These are phyloP conservation scores for Chaetomiaceae sp. DNA, from an alignment of 2,329 filamentous ascomycete species.

Conservation along the genomic window DNA sequence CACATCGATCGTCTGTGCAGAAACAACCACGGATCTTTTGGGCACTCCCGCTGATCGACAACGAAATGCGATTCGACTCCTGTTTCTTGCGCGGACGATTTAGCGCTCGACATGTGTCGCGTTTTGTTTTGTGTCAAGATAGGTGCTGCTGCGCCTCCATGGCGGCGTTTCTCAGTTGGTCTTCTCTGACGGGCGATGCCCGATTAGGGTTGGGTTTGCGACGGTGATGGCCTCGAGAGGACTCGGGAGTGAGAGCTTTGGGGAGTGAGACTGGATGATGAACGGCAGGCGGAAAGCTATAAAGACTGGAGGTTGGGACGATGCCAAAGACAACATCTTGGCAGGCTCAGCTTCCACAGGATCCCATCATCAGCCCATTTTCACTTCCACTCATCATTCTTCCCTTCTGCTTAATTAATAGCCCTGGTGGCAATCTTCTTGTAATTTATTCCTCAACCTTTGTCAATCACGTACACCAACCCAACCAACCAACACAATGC, in stretches of 20 bases:
- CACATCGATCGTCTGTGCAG: slow-evolving; percentile 9
- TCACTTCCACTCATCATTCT: background rate
- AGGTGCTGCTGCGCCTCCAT: slow-evolving; percentile 10
- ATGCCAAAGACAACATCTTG: background rate
- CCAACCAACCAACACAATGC: slow-evolving; percentile 18
- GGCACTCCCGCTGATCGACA: background rate
- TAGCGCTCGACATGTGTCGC: background rate
- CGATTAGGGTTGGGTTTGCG: slow-evolving; percentile 7
- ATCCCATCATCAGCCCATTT: background rate
- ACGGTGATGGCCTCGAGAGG: background rate
- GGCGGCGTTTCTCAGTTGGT: background rate
- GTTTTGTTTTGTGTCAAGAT: slow-evolving; percentile 14
- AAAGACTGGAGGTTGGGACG: background rate
- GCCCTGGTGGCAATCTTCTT: slow-evolving; percentile 11
- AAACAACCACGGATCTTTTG: slow-evolving; percentile 6
- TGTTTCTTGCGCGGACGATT: background rate
- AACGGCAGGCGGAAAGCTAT: background rate
- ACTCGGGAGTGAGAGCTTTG: background rate
- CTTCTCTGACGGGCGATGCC: background rate
- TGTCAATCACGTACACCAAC: background rate
- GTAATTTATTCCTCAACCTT: background rate
- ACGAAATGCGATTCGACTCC: slow-evolving; percentile 18
- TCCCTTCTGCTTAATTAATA: background rate
- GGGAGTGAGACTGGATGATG: background rate
- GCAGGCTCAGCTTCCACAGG: background rate